Conservation (phyloP, 148 eudicot species). For the Arctostaphylos glauca region DNA sequence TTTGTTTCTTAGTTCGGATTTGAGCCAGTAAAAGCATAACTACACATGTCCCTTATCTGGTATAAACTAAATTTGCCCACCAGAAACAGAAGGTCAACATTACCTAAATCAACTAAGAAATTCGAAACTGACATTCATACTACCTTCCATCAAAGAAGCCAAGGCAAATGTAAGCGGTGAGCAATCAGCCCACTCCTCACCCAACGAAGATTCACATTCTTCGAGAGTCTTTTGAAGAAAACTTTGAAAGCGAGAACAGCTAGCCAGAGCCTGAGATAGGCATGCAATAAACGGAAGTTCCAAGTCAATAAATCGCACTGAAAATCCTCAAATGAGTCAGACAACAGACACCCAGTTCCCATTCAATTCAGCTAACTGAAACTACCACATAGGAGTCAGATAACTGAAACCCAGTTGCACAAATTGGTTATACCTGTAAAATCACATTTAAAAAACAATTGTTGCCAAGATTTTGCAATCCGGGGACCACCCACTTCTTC, state of each 20-base stretch:
- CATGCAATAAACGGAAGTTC: not conserved
- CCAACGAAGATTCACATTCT: slow-evolving; percentile 33
- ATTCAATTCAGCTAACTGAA: not conserved
- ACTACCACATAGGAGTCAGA: not conserved
- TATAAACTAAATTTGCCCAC: not conserved
- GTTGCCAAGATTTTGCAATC: slow-evolving; percentile 85
- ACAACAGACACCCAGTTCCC: not conserved
- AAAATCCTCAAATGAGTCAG: not conserved
- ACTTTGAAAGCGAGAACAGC: slow-evolving; percentile 60
- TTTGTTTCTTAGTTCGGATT: not conserved
- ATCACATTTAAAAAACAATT: slow-evolving; percentile 92
- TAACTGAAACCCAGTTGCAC: not conserved
- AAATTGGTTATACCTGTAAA: slow-evolving; percentile 64
- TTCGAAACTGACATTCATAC: not conserved
- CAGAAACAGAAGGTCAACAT: not conserved
- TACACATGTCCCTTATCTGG: not conserved
- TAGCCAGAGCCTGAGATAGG: slow-evolving; percentile 65
- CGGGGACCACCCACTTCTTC: slow-evolving; percentile 52
- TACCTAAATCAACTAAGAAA: not conserved
- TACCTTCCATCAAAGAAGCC: slow-evolving; percentile 75
- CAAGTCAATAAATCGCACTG: not conserved
- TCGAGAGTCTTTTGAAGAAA: slow-evolving; percentile 41
- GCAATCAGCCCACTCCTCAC: slow-evolving; percentile 39
- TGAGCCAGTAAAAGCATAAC: not conserved
- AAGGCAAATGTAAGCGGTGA: slow-evolving; percentile 60